Evolutionary conservation across 1,139 yeast species (phyloP), one percentile per base, ranked within the genome.

Genomic region (Hyphopichia burtonii): DNA sequence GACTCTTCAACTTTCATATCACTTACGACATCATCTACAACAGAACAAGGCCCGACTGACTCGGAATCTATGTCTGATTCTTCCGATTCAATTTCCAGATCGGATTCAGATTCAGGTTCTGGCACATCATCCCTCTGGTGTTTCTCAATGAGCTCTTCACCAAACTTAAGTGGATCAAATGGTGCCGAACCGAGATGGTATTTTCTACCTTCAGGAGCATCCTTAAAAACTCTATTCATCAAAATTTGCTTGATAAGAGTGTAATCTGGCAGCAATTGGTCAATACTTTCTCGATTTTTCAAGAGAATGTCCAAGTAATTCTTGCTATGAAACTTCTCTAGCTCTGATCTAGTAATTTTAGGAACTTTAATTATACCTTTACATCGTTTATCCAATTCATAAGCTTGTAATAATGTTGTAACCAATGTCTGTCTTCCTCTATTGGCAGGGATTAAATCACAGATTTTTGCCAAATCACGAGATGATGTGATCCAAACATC

Each of bases 381-480:
- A 36, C 65, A 61, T 12, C 42, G 34, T 2, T 52, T 41, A 15
- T 62, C 53, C 20, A 81, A 54, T 0, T 56, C 63, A 52, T 68
- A 78, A 0, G 81, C 78, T 12, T 54, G 50, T 9, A 78, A 65
- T 41, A 81, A 57, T 1, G 69, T 59, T 31, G 63, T 58, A 0
- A 78, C 75, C 18, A 79, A 56, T 2, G 76, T 62, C 10, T 79
- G 78, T 10, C 87, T 59, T 1, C 74, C 78, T 11, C 55, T 54
- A 49, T 81, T 81, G 0, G 84, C 66, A 0, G 86, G 86, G 2
- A 80, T 60, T 25, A 61, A 49, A 45, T 80, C 83, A 17, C 65
- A 53, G 5, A 73, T 47, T 6, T 50, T 42, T 0, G 71, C 51
- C 10, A 53, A 49, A 10, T 41, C 39, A 10, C 45, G 52, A 16